Conservation (phyloP, 2,329 filamentous ascomycete genomes). For the Pyricularia sp. region DNA sequence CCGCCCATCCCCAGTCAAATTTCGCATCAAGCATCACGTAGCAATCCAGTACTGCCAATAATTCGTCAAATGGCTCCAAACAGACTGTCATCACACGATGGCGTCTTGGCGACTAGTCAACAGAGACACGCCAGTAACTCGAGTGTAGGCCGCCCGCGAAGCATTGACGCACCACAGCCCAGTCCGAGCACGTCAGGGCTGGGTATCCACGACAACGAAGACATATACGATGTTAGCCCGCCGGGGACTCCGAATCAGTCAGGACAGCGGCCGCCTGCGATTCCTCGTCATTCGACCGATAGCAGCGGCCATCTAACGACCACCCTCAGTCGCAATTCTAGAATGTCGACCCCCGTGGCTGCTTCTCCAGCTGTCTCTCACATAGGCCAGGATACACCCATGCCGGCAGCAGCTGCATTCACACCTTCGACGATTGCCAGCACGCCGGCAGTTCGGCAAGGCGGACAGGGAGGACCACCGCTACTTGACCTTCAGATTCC, state of each 20-base stretch:
- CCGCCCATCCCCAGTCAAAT: neutral
- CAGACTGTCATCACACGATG: neutral
- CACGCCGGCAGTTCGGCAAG: neutral
- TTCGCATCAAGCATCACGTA: neutral
- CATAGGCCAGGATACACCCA: conserved; percentile 1
- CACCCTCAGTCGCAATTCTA: conserved; percentile 2
- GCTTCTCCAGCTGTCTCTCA: conserved; percentile 1
- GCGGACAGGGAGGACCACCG: conserved; percentile 8
- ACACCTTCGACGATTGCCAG: conserved; percentile 1
- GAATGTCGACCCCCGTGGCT: neutral
- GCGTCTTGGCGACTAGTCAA: conserved; percentile 11
- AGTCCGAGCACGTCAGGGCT: conserved; percentile 7
- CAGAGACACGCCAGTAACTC: conserved; percentile 27
- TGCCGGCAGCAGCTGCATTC: conserved; percentile 4
- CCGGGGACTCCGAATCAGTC: conserved; percentile 27
- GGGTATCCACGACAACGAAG: conserved; percentile 16
- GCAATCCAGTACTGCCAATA: neutral
- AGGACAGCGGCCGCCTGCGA: neutral
- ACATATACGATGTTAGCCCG: conserved; percentile 39
- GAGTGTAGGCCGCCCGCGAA: conserved; percentile 8
- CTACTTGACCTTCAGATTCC: conserved; percentile 21
- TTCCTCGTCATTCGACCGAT: neutral
- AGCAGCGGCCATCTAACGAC: conserved; percentile 8
- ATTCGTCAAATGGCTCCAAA: neutral
- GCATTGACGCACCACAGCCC: conserved; percentile 6